Evolutionary conservation across 2,329 filamentous ascomycete species (phyloP).

Genomic region (Aspergillus quadricinctus): DNA sequence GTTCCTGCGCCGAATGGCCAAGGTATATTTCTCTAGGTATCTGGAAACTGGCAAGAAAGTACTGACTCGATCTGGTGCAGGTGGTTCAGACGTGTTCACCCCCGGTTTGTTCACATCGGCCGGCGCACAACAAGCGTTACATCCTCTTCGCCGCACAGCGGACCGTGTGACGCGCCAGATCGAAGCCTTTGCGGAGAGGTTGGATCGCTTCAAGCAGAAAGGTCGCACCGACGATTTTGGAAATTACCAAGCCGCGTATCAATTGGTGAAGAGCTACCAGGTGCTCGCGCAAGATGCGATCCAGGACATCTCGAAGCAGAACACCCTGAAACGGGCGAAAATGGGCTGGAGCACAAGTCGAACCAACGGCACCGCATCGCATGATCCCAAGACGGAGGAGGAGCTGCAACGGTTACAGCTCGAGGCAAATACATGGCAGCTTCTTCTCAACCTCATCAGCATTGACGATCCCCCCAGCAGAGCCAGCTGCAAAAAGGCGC

Average conservation of each 20-base stretch:
- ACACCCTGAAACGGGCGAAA: conserved; percentile 37
- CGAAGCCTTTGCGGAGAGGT: conserved; percentile 75
- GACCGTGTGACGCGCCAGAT: conserved; percentile 74
- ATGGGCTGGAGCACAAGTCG: conserved; percentile 24
- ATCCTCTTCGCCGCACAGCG: conserved; percentile 60
- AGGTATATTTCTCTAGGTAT: conserved; percentile 7
- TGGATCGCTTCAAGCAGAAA: conserved; percentile 68
- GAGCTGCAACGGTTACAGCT: conserved; percentile 62
- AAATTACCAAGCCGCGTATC: conserved; percentile 60
- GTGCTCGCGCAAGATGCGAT: conserved; percentile 51
- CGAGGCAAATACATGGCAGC: conserved; percentile 87
- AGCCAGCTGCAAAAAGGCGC: conserved; percentile 34
- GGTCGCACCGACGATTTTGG: conserved; percentile 50
- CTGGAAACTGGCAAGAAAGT: background rate
- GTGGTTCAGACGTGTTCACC: conserved; percentile 16
- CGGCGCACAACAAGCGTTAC: conserved; percentile 50
- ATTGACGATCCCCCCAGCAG: conserved; percentile 56
- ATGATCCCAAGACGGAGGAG: conserved; percentile 26
- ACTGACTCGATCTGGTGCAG: conserved; percentile 12
- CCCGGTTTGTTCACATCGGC: conserved; percentile 41
- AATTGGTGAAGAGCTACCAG: conserved; percentile 62
- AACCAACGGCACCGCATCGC: conserved; percentile 11
- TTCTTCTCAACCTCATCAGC: conserved; percentile 70
- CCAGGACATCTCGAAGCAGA: conserved; percentile 40
- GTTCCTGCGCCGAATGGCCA: conserved; percentile 13